Base-by-base conservation (phyloP, 352 stramenopile genomes). In the Phytophthora hibernalis region DNA sequence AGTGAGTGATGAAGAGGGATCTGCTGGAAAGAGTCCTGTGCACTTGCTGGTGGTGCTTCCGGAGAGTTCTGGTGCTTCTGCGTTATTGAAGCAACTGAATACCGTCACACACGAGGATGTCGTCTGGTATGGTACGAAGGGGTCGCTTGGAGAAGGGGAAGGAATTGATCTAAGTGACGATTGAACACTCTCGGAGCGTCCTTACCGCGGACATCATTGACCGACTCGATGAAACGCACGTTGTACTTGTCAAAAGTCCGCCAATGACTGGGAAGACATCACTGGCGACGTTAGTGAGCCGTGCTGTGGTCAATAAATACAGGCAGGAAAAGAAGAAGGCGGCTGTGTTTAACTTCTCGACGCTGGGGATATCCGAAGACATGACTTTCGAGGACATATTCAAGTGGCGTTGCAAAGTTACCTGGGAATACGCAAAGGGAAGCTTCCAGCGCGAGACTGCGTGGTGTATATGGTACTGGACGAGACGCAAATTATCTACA, bases 401-500 rank as follows among this genome's bases (percentile, higher is more conserved):
- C 42, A 30, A 60, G 53, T 28, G 21, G 16, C 13, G 13, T 11
- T 51, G 53, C 20, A 16, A 16, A 4, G 35, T 61, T 1, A 20
- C 22, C n/a, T 61, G 54, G 54, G 44, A 13, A 3, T 7, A 51
- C 5, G 45, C 45, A 30, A 15, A 12, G 9, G 18, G 15, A 26
- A 7, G 12, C 12, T 48, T 21, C 31, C 31, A 15, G 3, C 16
- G 10, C 5, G 11, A 42, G 16, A 16, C 22, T 56, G 16, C 18
- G 31, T 8, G 33, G 45, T 64, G 21, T 64, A 64, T 43, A 31
- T 64, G 15, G 44, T 64, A 20, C 2, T 54, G 56, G 56, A 64
- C 22, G 56, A 64, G 26, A 30, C n/a, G 26, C 42, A 61, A 51
- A 10, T 13, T n/a, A 28, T 48, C 42, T 48, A 48, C 42, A 10